A percentile compares a stretch with the other conserved stretches of the same genome.
phyloP scores from a whole-genome alignment of 2,329 filamentous ascomycete genomes.

The Paraconiothyrium sp. region DNA sequence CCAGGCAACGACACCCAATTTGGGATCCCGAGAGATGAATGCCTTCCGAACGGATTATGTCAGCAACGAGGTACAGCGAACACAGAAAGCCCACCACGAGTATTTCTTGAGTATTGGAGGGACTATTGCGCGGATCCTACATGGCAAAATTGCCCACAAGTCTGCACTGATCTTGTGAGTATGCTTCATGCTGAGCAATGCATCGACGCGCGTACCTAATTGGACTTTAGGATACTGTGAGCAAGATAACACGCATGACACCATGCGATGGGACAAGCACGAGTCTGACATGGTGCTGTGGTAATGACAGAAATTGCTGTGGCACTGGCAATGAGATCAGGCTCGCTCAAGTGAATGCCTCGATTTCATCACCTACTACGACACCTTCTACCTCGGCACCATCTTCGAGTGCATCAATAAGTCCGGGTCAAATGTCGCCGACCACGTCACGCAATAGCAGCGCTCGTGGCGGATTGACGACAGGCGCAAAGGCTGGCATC shows the following conservation, averaged over 20 bases:
- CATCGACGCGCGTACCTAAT: too few relatives aligned
- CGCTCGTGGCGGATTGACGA: background rate
- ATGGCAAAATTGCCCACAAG: background rate
- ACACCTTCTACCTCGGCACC: background rate
- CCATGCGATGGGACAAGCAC: conserved; percentile 4
- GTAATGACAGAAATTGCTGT: background rate
- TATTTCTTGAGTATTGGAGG: too few relatives aligned
- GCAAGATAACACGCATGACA: background rate
- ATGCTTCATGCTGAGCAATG: background rate
- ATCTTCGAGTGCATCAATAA: too few relatives aligned
- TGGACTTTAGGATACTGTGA: background rate
- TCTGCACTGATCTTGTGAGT: background rate
- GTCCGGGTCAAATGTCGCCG: too few relatives aligned
- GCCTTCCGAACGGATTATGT: background rate
- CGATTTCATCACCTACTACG: background rate
- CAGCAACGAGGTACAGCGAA: background rate
- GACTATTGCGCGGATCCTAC: too few relatives aligned
- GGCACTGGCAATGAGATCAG: background rate
- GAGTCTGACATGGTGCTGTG: conserved; percentile 1
- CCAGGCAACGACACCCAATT: background rate
- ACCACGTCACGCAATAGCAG: background rate
- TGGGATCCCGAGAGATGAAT: background rate
- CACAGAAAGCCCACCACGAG: background rate
- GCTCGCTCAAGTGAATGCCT: background rate
- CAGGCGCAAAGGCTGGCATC: conserved; percentile 1